Evolutionary conservation across 202 grass and related monocot genomes (phyloP).

Genomic region (Sporobolus alterniflorus): DNA sequence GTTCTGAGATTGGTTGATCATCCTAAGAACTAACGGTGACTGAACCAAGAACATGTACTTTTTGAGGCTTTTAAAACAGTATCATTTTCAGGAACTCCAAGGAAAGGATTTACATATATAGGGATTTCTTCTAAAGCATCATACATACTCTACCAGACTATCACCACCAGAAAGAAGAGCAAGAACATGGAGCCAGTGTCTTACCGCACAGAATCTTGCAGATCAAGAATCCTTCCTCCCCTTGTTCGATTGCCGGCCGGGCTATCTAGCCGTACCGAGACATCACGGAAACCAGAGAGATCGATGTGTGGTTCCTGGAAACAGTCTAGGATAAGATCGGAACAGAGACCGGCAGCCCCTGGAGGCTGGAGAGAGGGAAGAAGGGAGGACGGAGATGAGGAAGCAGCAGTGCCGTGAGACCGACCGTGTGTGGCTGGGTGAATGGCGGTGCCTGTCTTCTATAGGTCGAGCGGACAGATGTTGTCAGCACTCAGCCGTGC

Average conservation of each 20-base stretch:
- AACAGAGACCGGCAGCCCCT: background rate
- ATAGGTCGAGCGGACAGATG: slow-evolving; percentile 22
- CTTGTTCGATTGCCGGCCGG: background rate
- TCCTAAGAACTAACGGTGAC: background rate
- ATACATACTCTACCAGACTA: background rate
- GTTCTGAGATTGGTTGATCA: background rate
- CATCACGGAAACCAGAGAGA: background rate
- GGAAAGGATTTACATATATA: background rate
- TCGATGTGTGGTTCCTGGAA: background rate
- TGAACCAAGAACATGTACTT: background rate
- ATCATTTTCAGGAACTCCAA: background rate
- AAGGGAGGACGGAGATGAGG: background rate
- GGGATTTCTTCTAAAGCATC: background rate
- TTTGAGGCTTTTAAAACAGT: background rate
- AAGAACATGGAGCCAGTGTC: slow-evolving; percentile 10
- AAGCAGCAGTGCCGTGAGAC: background rate
- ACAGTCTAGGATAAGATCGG: background rate
- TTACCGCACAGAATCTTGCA: background rate
- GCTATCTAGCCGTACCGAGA: background rate
- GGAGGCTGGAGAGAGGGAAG: background rate
- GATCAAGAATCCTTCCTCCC: background rate
- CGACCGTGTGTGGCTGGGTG: background rate
- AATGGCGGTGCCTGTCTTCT: slow-evolving; percentile 13
- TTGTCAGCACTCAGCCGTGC: background rate
- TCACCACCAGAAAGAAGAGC: background rate